A percentile compares a stretch with the other conserved stretches of the same genome.
Conservation (phyloP, 192 early-diverging fungal genomes). For the Backusella circina region DNA sequence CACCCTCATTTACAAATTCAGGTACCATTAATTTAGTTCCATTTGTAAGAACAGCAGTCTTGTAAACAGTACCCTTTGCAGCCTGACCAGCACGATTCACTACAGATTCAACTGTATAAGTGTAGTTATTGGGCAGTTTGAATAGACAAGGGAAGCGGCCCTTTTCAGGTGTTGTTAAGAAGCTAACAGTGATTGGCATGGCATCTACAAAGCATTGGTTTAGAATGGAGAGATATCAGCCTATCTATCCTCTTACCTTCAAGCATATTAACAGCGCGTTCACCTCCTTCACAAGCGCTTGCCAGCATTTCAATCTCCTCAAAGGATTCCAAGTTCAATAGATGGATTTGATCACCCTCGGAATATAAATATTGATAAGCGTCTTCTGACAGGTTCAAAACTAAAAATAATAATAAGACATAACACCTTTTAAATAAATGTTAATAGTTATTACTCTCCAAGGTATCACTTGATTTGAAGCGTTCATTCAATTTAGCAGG, state of each 20-base stretch:
- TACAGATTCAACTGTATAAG: slow-evolving; percentile 54
- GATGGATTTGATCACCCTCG: slow-evolving; percentile 55
- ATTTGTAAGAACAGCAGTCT: slow-evolving; percentile 61
- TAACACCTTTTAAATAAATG: background rate
- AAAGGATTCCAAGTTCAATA: slow-evolving; percentile 67
- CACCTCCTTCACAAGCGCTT: slow-evolving; percentile 56
- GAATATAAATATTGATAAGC: slow-evolving; percentile 72
- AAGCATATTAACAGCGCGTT: slow-evolving; percentile 25
- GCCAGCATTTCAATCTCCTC: slow-evolving; percentile 64
- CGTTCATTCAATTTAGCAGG: slow-evolving; percentile 59
- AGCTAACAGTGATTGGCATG: slow-evolving; percentile 54
- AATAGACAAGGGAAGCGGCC: slow-evolving; percentile 52
- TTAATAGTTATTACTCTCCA: slow-evolving; percentile 47
- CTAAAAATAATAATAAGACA: slow-evolving; percentile 20
- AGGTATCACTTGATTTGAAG: slow-evolving; percentile 62
- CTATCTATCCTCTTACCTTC: too few relatives aligned
- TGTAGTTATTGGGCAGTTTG: slow-evolving; percentile 55
- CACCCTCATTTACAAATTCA: slow-evolving; percentile 78
- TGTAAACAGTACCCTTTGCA: slow-evolving; percentile 67
- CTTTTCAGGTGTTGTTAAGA: slow-evolving; percentile 47
- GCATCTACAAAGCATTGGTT: slow-evolving; percentile 36
- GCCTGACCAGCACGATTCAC: slow-evolving; percentile 48
- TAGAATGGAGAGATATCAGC: background rate
- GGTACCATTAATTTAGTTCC: slow-evolving; percentile 71
- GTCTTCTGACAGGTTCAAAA: slow-evolving; percentile 62